Evolutionary conservation across 2,329 filamentous ascomycete species (phyloP), one percentile per base, ranked within the genome.

Genomic region (Colletotrichum euphorbiae): DNA sequence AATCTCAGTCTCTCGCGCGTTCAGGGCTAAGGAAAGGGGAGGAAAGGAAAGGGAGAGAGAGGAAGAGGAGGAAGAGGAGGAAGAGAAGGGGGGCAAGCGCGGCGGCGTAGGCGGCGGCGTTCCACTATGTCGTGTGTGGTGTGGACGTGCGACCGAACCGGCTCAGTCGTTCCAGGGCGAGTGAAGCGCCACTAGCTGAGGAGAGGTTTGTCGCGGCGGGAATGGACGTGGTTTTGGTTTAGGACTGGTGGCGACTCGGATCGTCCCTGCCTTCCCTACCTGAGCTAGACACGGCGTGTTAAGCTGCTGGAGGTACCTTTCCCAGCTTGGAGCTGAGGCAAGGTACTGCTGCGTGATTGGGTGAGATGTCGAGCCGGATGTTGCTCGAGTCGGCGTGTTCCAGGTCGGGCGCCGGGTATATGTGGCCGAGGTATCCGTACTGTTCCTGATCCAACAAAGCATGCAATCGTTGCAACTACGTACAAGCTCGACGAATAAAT

Each of bases 141-240:
- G 57, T 66, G 43, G 51, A 59, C 36, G 65, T 65, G 52, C 52
- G 46, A 59, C 52, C 45, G 65, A 68, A 52, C 36, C 38, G 61
- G 60, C 42, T 33, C 65, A 58, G 65, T 48, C 36, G 59, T 54
- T 38, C 54, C 65, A 68, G 65, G 65, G 65, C 46, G 65, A 65
- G 52, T 55, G 60, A 59, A 68, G 65, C 65, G 65, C 65, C 65
- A 68, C 65, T 40, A 58, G 60, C 60, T 65, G 65, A 59, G 54
- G 54, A 45, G 40, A 46, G 38, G 61, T 64, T 38, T 54, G 60
- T 56, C 52, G 65, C 62, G 60, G 60, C 46, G 60, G 54, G 52
- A 65, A 64, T 65, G 61, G 65, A 65, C 24, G 60, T 68, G 61
- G 60, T 68, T 65, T 68, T 68, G 52, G 61, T 52, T 59, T 62